phyloP scores from a whole-genome alignment of 768 basidiomycete genomes.

The Boletus barrowsii region DNA sequence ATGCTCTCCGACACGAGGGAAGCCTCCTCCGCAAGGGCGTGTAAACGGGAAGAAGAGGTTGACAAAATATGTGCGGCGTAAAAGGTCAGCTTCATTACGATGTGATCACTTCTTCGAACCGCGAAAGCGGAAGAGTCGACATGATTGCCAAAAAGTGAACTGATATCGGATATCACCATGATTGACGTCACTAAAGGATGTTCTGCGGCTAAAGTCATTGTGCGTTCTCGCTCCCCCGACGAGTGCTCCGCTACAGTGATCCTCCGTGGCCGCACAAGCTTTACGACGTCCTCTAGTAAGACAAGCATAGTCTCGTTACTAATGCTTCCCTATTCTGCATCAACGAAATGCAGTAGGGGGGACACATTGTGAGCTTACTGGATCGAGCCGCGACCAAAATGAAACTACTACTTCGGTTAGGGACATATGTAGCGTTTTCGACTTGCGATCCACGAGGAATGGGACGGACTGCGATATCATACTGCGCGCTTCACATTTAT shows the following conservation, averaged over 20 bases:
- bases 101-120: slow-evolving; percentile 27
- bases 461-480: slow-evolving; percentile 55
- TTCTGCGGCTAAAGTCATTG: neutral
- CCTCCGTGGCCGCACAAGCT: slow-evolving; percentile 47
- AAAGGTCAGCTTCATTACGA: slow-evolving; percentile 62
- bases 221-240: neutral
- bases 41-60: slow-evolving; percentile 42
- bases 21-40: slow-evolving; percentile 42
- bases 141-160: slow-evolving; percentile 16
- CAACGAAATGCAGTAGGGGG: neutral
- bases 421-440: slow-evolving; percentile 49
- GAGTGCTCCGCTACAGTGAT: slow-evolving; percentile 14
- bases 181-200: slow-evolving; percentile 17
- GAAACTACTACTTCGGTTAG: slow-evolving; percentile 55
- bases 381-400: slow-evolving; percentile 60
- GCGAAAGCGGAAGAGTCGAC: neutral
- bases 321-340: slow-evolving; percentile 30
- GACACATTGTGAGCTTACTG: slow-evolving; percentile 21
- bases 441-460: slow-evolving; percentile 60
- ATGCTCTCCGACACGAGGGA: slow-evolving; percentile 26
- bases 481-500: slow-evolving; percentile 44
- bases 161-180: slow-evolving; percentile 28
- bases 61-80: slow-evolving; percentile 63
- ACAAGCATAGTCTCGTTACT: slow-evolving; percentile 44
- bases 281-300: slow-evolving; percentile 54